Evolutionary conservation across 2,329 filamentous ascomycete genomes (phyloP).

Genomic region (Pseudohalonectria lignicola): DNA sequence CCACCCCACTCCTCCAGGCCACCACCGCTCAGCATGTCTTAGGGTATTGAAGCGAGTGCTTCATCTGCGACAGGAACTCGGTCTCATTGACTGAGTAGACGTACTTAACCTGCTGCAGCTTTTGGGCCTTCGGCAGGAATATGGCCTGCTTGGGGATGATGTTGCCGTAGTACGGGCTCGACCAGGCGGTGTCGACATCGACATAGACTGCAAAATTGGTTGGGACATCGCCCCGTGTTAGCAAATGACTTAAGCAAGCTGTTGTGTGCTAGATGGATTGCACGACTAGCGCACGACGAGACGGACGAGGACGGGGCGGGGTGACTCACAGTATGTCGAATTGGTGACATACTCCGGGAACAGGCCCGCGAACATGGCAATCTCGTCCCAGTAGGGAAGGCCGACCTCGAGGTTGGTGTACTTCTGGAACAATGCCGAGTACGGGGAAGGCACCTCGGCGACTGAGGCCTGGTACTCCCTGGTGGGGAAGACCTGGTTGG

Average conservation of each 20-base stretch:
- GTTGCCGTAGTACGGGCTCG: slow-evolving; percentile 12
- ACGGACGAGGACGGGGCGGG: background rate
- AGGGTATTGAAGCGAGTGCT: slow-evolving; percentile 17
- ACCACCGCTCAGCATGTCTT: background rate
- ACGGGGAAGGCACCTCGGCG: slow-evolving; percentile 9
- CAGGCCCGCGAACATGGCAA: slow-evolving; percentile 10
- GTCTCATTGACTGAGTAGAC: slow-evolving; percentile 9
- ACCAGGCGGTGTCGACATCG: slow-evolving; percentile 11
- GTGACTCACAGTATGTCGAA: slow-evolving; percentile 10
- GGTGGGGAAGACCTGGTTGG: slow-evolving; percentile 31
- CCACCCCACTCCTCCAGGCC: no score
- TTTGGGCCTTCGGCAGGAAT: slow-evolving; percentile 7
- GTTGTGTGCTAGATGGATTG: no score
- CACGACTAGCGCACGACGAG: background rate
- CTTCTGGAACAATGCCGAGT: slow-evolving; percentile 7
- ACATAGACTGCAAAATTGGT: slow-evolving; percentile 12
- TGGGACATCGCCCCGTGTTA: no score
- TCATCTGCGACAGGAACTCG: slow-evolving; percentile 25
- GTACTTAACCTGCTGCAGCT: slow-evolving; percentile 10
- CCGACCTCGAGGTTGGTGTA: slow-evolving; percentile 5
- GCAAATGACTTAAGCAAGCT: no score
- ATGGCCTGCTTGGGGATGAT: slow-evolving; percentile 10
- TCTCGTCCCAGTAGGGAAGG: slow-evolving; percentile 14
- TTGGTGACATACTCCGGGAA: slow-evolving; percentile 10
- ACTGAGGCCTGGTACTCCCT: slow-evolving; percentile 17